Conservation (phyloP, 139 green algal species). For the Ettlia oleoabundans region DNA sequence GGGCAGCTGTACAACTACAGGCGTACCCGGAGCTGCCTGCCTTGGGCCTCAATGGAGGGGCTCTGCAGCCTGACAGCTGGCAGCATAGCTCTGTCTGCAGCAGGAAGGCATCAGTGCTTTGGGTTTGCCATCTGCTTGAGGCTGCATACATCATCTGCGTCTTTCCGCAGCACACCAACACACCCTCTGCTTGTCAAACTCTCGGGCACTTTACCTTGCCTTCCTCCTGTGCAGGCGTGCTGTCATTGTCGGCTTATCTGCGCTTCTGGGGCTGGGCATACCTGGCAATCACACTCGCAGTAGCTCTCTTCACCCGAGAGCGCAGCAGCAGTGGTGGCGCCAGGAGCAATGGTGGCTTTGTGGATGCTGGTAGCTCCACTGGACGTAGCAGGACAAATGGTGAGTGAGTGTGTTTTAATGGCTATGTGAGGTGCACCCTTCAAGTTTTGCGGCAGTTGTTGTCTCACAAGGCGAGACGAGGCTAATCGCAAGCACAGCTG, state of each 20-base stretch:
- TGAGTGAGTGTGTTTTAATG: neutral
- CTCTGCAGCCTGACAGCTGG: neutral
- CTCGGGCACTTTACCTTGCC: too few relatives aligned
- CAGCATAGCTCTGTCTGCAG: neutral
- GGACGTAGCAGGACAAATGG: neutral
- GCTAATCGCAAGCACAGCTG: too few relatives aligned
- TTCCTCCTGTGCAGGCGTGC: constrained; percentile 38
- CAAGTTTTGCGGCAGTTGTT: neutral
- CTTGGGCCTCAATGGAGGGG: too few relatives aligned
- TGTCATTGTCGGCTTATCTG: constrained; percentile 83
- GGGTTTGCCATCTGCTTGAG: neutral
- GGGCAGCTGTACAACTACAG: too few relatives aligned
- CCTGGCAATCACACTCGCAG: constrained; percentile 62
- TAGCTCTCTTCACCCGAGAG: constrained; percentile 70
- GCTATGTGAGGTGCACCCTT: neutral
- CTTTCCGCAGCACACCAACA: too few relatives aligned
- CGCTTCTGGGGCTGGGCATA: constrained; percentile 87
- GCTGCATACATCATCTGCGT: neutral
- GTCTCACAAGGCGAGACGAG: too few relatives aligned
- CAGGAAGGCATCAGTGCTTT: neutral
- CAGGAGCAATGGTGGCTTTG: neutral
- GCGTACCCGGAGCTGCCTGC: too few relatives aligned
- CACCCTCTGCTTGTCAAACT: too few relatives aligned
- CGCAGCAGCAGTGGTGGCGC: neutral
- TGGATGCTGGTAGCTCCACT: neutral